Evolutionary conservation across 352 stramenopile species (phyloP), one percentile per base, ranked within the genome.

Genomic region (Phytophthora citrophthora): DNA sequence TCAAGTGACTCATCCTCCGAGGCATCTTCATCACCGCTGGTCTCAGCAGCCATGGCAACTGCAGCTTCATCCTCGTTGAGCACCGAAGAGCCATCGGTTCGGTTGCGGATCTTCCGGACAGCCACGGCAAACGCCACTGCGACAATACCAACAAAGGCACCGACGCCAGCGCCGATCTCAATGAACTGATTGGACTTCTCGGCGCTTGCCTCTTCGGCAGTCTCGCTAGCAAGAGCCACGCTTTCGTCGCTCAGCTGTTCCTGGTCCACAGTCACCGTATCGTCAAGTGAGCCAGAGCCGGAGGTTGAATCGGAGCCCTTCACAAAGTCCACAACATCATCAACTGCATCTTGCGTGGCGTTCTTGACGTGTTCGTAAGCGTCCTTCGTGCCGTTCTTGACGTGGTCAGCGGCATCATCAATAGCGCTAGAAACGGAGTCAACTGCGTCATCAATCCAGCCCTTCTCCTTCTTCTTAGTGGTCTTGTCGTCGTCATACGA

Each of bases 1-100:
- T 86, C 73, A 15, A 82, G 46, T 10, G 27, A 59, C 13, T 81
- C 74, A 5, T 79, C 75, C 24, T 73, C 64, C 36, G 63, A 72
- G 8, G 59, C 67, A 36, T 73, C 70, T 10, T 82, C 72, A 12
- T 79, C 67, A 32, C 51, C 56, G n/a, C 63, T 76, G 23, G 54
- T 61, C 16, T 74, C 71, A 31, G 51, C 65, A 4, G 66, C 67
- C 67, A 80, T 80, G 16, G 72, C 75, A 29, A 78, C 70, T 8
- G 72, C 50, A 45, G 64, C 64, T 31, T 77, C 72, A 5, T 83
- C 74, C 2, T 79, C 72, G 38, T 64, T 61, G 13, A 77, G 46
- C 38, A 72, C 62, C 13, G 71, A 81, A 20, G 50, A 49, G 20
- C 24, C 34, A 26, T 29, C 34, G 5, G 13, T 36, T 24, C 68